phyloP scores from a whole-genome alignment of 139 green algal species.

The Coelastrella sp. region DNA sequence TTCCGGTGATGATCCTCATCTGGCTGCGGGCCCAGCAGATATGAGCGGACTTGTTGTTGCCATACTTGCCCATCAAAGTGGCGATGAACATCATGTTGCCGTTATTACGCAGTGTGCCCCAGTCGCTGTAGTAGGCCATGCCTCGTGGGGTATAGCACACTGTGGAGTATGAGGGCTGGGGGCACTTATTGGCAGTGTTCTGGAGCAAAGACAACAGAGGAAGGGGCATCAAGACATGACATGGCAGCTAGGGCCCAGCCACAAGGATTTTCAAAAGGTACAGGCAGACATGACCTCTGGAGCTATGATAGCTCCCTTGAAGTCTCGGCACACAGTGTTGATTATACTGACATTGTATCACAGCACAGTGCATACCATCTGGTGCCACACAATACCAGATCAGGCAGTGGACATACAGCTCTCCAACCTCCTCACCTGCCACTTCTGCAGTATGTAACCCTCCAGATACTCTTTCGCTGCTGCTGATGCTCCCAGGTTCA shows the following conservation, averaged over 20 bases:
- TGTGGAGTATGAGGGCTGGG: conserved; percentile 17
- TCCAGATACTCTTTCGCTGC: conserved; percentile 37
- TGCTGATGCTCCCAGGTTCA: background rate
- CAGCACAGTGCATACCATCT: too few species aligned
- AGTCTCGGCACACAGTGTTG: too few species aligned
- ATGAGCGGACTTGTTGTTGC: conserved; percentile 31
- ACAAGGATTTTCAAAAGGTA: too few species aligned
- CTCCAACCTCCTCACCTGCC: conserved; percentile 42
- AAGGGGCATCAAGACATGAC: too few species aligned
- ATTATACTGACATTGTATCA: too few species aligned
- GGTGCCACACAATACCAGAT: too few species aligned
- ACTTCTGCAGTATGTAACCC: conserved; percentile 43
- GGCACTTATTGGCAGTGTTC: conserved; percentile 36
- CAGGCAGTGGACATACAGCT: background rate
- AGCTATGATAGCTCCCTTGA: too few species aligned
- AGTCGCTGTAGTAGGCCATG: conserved; percentile 51
- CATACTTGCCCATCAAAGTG: conserved; percentile 48
- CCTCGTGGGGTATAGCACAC: conserved; percentile 50
- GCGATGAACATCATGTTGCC: conserved; percentile 46
- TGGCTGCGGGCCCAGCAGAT: conserved; percentile 53
- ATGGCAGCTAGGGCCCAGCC: too few species aligned
- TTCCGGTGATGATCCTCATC: conserved; percentile 61
- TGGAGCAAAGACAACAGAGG: background rate
- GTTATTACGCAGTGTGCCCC: conserved; percentile 49
- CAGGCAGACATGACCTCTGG: too few species aligned